phyloP scores from a whole-genome alignment of 2,329 filamentous ascomycete species.

The Didymella exigua region DNA sequence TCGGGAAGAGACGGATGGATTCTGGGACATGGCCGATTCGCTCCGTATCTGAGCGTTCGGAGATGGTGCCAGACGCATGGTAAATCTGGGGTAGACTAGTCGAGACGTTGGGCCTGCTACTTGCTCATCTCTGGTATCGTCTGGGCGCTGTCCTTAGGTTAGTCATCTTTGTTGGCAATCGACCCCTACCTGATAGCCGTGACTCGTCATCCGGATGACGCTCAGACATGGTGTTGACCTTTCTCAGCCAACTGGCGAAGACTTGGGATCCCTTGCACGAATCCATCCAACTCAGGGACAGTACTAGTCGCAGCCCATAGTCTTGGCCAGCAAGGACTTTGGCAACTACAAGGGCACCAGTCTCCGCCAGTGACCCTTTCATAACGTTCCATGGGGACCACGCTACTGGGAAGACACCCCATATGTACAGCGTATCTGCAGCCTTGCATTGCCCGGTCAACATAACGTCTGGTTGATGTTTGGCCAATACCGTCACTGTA shows the following conservation, averaged over 20 bases:
- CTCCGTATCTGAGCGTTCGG: constrained; percentile 34
- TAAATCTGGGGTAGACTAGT: constrained; percentile 41
- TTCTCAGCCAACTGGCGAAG: neutral
- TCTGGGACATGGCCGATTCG: constrained; percentile 24
- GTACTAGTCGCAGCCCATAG: neutral
- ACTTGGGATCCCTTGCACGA: neutral
- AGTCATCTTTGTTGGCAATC: constrained; percentile 29
- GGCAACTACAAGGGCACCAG: neutral
- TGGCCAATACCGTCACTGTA: neutral
- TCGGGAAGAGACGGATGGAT: constrained; percentile 27
- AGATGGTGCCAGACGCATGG: constrained; percentile 34
- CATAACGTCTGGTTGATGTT: constrained; percentile 2
- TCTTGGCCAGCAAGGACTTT: neutral
- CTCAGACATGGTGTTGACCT: neutral
- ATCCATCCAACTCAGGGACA: neutral
- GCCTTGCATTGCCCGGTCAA: neutral
- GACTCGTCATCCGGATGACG: neutral
- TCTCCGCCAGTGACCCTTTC: neutral
- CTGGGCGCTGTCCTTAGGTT: constrained; percentile 19
- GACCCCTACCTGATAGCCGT: neutral
- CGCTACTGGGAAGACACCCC: neutral
- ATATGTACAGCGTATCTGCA: neutral
- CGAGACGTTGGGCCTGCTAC: constrained; percentile 14
- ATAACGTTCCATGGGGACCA: neutral
- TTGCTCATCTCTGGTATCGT: constrained; percentile 10